Base-by-base conservation (phyloP, 2,329 filamentous ascomycete species). In the Cercospora sp. region DNA sequence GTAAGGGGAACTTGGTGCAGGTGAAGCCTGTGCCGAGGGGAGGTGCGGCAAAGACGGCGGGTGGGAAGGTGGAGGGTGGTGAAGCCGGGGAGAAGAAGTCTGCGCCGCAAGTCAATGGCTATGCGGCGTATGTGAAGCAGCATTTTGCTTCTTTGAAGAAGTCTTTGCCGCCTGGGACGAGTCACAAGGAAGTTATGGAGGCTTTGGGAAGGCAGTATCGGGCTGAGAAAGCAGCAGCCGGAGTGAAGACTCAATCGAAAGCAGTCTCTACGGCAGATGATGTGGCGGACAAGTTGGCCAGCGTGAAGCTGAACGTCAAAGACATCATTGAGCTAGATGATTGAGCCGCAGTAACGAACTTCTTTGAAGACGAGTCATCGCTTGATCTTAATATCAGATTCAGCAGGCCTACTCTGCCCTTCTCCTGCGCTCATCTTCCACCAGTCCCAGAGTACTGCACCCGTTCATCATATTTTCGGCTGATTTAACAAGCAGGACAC, bases 131-230 rank as follows among this genome's bases (percentile, higher is more conserved):
- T 75, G 82, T 94, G 70, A 91, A 89, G 80, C 84, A 86, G 74
- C 85, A 94, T 75, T 92, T 92, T 84, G 84, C 82, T 64, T 78
- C 81, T 33, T 81, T 92, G 3, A 88, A 81, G 78, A 82, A 79
- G 66, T 83, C 85, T 68, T 85, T 89, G 72, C 87, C 85, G 8
- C 12, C 48, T 0, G 82, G 78, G 48, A 86, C 73, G 20, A 70
- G 84, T 71, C 89, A 90, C 75, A 90, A 89, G 73, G 87, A 89
- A 66, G 84, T 93, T 10, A 91, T 93, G 90, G 85, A 84, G 74
- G 82, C 87, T 45, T 82, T 94, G 67, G 89, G 87, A 20, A 85
- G 84, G 74, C 84, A 84, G 76, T 93, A 91, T 73, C 82, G 85
- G 66, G 84, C 83, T 74, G 79, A 81, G 70, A 85, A 85, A 73